Base-by-base conservation (phyloP, 306 rosid genomes). In the Hylodesmum podocarpum region DNA sequence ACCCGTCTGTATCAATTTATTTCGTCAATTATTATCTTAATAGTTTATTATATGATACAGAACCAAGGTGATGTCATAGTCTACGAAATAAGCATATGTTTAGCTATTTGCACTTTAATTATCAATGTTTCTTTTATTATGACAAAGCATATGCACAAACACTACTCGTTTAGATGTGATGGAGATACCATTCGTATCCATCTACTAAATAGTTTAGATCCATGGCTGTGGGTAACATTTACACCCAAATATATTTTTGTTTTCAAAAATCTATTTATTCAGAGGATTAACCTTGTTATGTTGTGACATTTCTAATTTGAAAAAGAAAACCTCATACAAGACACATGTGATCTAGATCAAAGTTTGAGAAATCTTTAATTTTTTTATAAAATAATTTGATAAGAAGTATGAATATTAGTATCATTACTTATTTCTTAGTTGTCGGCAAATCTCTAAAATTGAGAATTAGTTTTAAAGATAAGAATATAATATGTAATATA, bases 1-100 rank as follows among this genome's bases (percentile, higher is more conserved):
- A 39, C n/a, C 36, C 33, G 68, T 77, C 47, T 4, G 33, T 13
- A 19, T 78, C 78, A 49, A 61, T 49, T 47, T 61, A 70, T 11
- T 44, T 8, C 9, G 31, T 21, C 18, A 53, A 27, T 50, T 34
- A 51, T 16, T 46, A 13, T 2, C n/a, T 71, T 33, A 51, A 39
- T 22, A 19, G 25, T 15, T 72, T 53, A 15, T 33, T 14, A 55
- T 40, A 55, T 5, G n/a, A n/a, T n/a, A 15, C 4, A 54, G 49
- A 77, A 28, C 37, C 53, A 12, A 68, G 8, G 36, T 16, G 12
- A 4, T 14, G 65, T 70, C 82, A 22, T 12, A 44, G 41, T 58
- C 82, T 33, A 27, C 22, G 8, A 66, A 77, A 55, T 66, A 36
- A 64, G 16, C 37, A 22, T 49, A 8, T 66, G 29, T 66, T 36